Conservation (phyloP, 2,329 filamentous ascomycete species). For the Pestalotiopsis sp. region DNA sequence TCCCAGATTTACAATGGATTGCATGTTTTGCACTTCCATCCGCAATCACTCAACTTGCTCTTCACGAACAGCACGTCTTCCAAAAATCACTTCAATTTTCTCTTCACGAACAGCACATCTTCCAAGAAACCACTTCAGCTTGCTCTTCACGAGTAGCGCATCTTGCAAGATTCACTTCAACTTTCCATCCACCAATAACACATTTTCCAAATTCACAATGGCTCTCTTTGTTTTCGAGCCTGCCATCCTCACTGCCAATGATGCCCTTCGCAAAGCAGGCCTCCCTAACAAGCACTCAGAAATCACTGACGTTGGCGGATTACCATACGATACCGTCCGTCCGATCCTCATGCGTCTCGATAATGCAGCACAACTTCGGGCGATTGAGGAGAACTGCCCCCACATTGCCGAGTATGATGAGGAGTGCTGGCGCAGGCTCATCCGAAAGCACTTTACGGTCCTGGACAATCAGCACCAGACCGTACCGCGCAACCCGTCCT, state of each 20-base stretch:
- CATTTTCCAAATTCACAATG: not conserved
- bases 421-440: constrained; percentile 79
- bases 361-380: constrained; percentile 72
- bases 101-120: not conserved
- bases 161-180: not conserved
- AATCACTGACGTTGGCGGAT: constrained; percentile 71
- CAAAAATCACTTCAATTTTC: not conserved
- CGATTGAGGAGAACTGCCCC: constrained; percentile 75
- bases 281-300: constrained; percentile 28
- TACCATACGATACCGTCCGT: constrained; percentile 68
- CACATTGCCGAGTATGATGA: constrained; percentile 71
- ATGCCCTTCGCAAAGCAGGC: not conserved
- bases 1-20: too few relatives aligned
- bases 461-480: constrained; percentile 64
- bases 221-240: not conserved
- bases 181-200: not conserved
- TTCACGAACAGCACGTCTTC: not conserved
- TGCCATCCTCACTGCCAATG: not conserved
- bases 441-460: constrained; percentile 74
- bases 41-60: not conserved
- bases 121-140: not conserved
- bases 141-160: not conserved
- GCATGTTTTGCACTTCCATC: too few relatives aligned
- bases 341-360: constrained; percentile 73
- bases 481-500: constrained; percentile 65